A percentile compares a stretch with the other conserved stretches of the same genome.
Conservation (phyloP, 768 basidiomycete species). For the Boletus subparvulus region DNA sequence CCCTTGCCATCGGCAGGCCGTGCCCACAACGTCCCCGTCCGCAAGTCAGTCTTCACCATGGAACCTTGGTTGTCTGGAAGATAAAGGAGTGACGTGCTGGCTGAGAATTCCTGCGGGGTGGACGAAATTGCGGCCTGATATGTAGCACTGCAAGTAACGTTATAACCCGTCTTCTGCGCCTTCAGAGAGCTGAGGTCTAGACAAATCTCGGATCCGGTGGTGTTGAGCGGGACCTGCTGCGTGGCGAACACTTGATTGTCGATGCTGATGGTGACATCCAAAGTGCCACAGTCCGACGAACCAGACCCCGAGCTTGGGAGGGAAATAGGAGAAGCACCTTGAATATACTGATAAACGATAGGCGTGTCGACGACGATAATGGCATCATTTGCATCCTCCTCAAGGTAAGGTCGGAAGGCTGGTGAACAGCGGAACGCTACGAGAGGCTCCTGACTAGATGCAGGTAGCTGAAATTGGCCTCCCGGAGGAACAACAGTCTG, state of each 20-base stretch:
- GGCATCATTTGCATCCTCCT: constrained; percentile 33
- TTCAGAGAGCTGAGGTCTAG: constrained; percentile 32
- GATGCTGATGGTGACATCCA: constrained; percentile 34
- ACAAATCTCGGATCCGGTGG: constrained; percentile 36
- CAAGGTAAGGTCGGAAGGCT: constrained; percentile 43
- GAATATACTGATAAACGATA: constrained; percentile 36
- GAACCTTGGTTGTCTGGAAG: constrained; percentile 38
- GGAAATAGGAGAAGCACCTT: constrained; percentile 35
- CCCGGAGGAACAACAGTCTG: constrained; percentile 45
- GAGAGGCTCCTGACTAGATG: constrained; percentile 35
- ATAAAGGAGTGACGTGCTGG: constrained; percentile 39
- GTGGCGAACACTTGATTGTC: constrained; percentile 22
- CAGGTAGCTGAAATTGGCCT: constrained; percentile 43
- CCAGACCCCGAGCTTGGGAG: constrained; percentile 7
- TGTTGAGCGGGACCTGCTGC: constrained; percentile 36
- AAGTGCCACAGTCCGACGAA: background rate
- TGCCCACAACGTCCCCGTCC: constrained; percentile 44
- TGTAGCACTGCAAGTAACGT: constrained; percentile 37
- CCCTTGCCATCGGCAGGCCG: constrained; percentile 31
- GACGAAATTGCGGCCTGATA: constrained; percentile 10
- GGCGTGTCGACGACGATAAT: constrained; percentile 40
- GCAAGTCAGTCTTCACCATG: constrained; percentile 49
- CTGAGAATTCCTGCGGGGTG: constrained; percentile 30
- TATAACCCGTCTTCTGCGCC: constrained; percentile 31
- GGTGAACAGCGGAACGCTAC: constrained; percentile 49